These are phyloP conservation scores for Sporothrix pallida DNA, from an alignment of 2,329 filamentous ascomycete genomes.

Conservation along the genomic window DNA sequence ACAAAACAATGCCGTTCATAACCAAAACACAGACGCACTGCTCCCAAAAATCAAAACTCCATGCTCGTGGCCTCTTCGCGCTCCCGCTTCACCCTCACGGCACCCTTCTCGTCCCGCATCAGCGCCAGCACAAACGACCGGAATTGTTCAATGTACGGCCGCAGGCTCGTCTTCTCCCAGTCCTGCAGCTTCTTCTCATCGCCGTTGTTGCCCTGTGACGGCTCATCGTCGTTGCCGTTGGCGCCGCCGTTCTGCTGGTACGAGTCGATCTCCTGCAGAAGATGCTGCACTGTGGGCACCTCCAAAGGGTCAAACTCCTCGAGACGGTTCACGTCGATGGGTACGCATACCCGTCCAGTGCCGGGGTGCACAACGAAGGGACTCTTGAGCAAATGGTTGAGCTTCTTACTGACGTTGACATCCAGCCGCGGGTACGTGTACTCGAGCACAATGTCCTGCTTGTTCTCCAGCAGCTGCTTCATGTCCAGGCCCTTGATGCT, in stretches of 20 bases:
- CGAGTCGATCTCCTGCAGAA: conserved; percentile 84
- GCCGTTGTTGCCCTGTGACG: conserved; percentile 28
- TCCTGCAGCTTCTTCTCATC: conserved; percentile 64
- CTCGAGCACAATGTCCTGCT: conserved; percentile 94
- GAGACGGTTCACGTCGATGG: conserved; percentile 76
- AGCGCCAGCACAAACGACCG: conserved; percentile 77
- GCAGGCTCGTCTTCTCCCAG: conserved; percentile 96
- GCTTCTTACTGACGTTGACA: conserved; percentile 95
- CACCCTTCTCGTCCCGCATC: conserved; percentile 75
- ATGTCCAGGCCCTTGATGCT: conserved; percentile 74
- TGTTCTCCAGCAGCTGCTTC: conserved; percentile 79
- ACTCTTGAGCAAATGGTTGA: conserved; percentile 96
- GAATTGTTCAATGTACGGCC: conserved; percentile 91
- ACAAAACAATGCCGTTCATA: conserved; percentile 11
- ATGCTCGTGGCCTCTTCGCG: conserved; percentile 57
- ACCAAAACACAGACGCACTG: neutral
- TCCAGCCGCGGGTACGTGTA: conserved; percentile 98
- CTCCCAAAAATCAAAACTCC: conserved; percentile 53
- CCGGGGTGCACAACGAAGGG: conserved; percentile 96
- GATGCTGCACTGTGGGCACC: conserved; percentile 86
- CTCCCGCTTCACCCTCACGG: conserved; percentile 60
- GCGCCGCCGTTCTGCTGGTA: conserved; percentile 63
- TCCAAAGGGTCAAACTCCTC: conserved; percentile 84
- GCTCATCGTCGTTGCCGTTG: conserved; percentile 43
- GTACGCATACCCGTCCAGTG: conserved; percentile 92